Base-by-base conservation (phyloP, 139 green algal genomes). In the Marvania coccoides region DNA sequence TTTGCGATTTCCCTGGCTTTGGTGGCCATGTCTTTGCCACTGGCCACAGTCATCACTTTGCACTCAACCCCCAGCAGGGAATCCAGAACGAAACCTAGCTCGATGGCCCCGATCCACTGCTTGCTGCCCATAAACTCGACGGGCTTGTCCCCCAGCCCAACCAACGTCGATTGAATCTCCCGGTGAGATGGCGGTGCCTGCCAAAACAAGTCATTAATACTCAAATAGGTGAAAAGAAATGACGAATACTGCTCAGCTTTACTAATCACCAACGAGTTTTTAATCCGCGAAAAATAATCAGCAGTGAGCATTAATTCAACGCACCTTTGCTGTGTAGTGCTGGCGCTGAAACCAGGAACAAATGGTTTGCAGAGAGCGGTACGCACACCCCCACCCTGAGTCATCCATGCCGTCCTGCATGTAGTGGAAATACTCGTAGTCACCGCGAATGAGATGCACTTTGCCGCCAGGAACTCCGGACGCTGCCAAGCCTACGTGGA, bases 371-470 rank as follows among this genome's bases (percentile, higher is more conserved):
- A 97, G 72, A 3, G 88, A 95, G 33, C 93, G 84, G 83, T 98
- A 98, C 4, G 93, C 93, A 66, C 93, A 98, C 29, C 93, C 93
- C 93, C 93, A 98, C 8, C 92, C 91, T 8, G 35, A 54, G 67
- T 98, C 93, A 55, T 97, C 84, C 47, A 93, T 87, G 23, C 84
- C 79, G 71, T 97, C 92, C 77, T 97, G 87, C 86, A 93, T 92
- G 85, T 98, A 98, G 73, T 98, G 92, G 73, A 87, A 91, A 78
- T 98, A 98, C 33, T 95, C 85, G 55, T 98, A 98, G 15, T 56
- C 66, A 31, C 92, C 92, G 28, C 78, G 33, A 34, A 98, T 67
- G 14, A 96, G 63, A 65, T 76, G 78, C 61, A 79, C 12, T 10
- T 47, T 73, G 39, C 84, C 88, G 8, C 76, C 75, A 28, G 60